Base-by-base conservation (phyloP, 208 protist genomes). In the Trypanosoma rangeli region DNA sequence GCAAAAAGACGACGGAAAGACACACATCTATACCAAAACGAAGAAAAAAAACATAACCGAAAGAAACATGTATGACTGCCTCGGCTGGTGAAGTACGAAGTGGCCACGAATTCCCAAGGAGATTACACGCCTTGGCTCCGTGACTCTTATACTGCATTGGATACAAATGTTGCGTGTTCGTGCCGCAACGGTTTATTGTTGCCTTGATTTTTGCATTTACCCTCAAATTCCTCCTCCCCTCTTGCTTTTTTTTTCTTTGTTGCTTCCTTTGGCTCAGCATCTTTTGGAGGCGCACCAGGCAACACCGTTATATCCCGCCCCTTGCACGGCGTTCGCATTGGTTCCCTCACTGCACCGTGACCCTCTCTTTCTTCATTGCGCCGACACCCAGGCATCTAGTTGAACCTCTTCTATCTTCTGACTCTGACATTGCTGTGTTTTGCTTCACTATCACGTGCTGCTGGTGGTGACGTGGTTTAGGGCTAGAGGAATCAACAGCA, bases 121-220 rank as follows among this genome's bases (percentile, higher is more conserved):
- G 33, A 7, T 7, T 7, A 37, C 33, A 37, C 33, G 33, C 33
- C 7, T 37, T 37, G 2, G 33, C 4, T 37, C 33, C 42, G 42
- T 46, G 15, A 46, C 13, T 10, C 55, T 39, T 2, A 31, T 20
- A 13, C 24, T 60, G 55, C 31, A n/a, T 55, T 55, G n/a, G n/a
- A 1, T 2, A 55, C 26, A 4, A 59, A n/a, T 26, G 3, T n/a
- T 59, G 28, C 28, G n/a, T 10, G 5, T 53, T 53, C 1, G 4
- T 53, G 4, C 9, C 49, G 49, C 49, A 53, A 12, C 26, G n/a
- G 33, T 37, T 31, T 54, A 48, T 46, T 55, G 39, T 24, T 31
- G 31, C 44, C 69, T 42, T 70, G 73, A 42, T 12, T 79, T 68
- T 66, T 73, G 64, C 28, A 35, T 65, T 28, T 64, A 16, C 48